Evolutionary conservation across 192 early-diverging fungal species (phyloP).

Genomic region (Helicostylum pulchrum): DNA sequence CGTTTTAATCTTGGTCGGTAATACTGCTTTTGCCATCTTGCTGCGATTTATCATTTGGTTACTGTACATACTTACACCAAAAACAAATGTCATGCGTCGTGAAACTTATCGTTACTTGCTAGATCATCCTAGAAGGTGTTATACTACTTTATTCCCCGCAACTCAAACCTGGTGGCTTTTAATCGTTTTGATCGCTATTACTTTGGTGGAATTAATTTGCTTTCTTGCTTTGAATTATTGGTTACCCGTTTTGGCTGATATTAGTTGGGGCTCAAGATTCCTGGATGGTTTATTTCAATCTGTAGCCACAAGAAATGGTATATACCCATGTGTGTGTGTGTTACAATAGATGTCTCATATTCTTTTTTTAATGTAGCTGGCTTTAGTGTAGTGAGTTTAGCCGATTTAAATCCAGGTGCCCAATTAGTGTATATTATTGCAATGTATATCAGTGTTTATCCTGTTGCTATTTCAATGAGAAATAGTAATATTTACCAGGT

Average conservation of each 20-base stretch:
- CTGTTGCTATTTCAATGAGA: conserved; percentile 38
- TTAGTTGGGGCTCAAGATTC: conserved; percentile 27
- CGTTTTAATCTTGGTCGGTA: conserved; percentile 31
- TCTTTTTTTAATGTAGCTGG: conserved; percentile 22
- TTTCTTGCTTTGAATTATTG: conserved; percentile 28
- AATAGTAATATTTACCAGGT: conserved; percentile 39
- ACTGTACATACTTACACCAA: conserved; percentile 17
- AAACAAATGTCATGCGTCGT: conserved; percentile 13
- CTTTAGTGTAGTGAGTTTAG: conserved; percentile 30
- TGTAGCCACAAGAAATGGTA: conserved; percentile 32
- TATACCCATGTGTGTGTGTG: neutral
- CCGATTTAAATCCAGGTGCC: conserved; percentile 25
- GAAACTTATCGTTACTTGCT: conserved; percentile 30
- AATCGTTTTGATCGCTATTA: conserved; percentile 24
- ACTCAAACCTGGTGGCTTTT: conserved; percentile 34
- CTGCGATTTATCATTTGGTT: conserved; percentile 30
- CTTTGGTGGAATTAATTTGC: conserved; percentile 22
- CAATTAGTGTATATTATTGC: conserved; percentile 32
- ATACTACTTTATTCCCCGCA: conserved; percentile 32
- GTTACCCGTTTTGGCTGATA: conserved; percentile 21
- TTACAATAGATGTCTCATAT: neutral
- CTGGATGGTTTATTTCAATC: conserved; percentile 36
- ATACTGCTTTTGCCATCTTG: conserved; percentile 34
- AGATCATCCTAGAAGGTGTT: conserved; percentile 35
- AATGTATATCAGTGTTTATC: conserved; percentile 40